phyloP scores from a whole-genome alignment of 2,329 filamentous ascomycete species.

The Penicillium sumatraense region DNA sequence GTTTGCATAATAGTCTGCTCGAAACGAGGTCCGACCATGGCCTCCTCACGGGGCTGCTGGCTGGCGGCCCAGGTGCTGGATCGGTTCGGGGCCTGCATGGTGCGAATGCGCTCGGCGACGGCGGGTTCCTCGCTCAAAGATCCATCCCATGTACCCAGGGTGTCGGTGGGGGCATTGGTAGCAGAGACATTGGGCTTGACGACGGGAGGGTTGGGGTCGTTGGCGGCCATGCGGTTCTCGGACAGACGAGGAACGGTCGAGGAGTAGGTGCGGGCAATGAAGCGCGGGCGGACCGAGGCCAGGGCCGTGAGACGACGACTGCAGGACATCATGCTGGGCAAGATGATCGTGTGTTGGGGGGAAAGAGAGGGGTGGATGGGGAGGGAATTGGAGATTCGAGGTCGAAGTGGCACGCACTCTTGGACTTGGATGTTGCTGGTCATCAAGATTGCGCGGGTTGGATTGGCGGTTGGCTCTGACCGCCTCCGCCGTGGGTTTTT shows the following conservation, averaged over 20 bases:
- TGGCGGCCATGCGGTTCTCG: constrained; percentile 54
- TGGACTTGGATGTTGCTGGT: constrained; percentile 23
- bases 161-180: constrained; percentile 62
- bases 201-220: constrained; percentile 60
- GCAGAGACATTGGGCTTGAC: constrained; percentile 61
- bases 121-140: constrained; percentile 60
- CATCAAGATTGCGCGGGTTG: constrained; percentile 35
- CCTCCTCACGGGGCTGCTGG: constrained; percentile 78
- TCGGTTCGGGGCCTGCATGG: constrained; percentile 85
- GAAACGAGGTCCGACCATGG: constrained; percentile 93
- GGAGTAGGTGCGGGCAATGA: constrained; percentile 48
- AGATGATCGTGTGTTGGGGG: constrained; percentile 24
- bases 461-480: constrained; percentile 30
- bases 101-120: constrained; percentile 60
- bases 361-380: constrained; percentile 19
- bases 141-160: constrained; percentile 55
- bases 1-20: constrained; percentile 94
- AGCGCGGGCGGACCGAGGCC: constrained; percentile 43
- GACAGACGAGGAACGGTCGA: constrained; percentile 44
- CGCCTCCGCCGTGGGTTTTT: constrained; percentile 26
- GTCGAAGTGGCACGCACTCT: constrained; percentile 10
- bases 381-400: constrained; percentile 13
- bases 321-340: constrained; percentile 50
- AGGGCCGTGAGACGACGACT: constrained; percentile 52
- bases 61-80: constrained; percentile 79